Conservation (phyloP, 805 yeast genomes). For the Scheffersomyces stipitis region DNA sequence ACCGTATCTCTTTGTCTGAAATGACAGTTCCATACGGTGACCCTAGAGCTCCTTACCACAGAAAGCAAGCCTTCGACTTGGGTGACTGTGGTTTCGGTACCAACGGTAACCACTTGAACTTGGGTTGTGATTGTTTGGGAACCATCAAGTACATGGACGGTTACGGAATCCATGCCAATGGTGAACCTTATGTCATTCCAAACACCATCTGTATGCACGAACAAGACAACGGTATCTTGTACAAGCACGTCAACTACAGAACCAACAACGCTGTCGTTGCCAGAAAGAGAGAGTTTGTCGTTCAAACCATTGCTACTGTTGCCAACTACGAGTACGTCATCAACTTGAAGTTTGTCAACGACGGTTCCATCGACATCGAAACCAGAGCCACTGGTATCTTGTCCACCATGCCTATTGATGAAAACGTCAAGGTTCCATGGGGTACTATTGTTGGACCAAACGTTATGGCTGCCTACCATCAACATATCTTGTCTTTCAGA, state of each 20-base stretch:
- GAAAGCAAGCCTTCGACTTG: constrained; percentile 84
- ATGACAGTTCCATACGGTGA: constrained; percentile 91
- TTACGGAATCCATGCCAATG: constrained; percentile 52
- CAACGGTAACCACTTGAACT: constrained; percentile 61
- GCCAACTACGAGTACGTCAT: constrained; percentile 81
- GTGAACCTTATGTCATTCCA: constrained; percentile 62
- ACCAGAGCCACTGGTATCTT: constrained; percentile 85
- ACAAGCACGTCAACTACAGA: constrained; percentile 80
- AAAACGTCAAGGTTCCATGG: constrained; percentile 62
- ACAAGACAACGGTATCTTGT: constrained; percentile 73
- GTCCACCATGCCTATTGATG: constrained; percentile 81
- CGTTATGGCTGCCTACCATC: constrained; percentile 83
- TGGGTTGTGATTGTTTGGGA: constrained; percentile 85
- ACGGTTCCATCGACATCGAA: constrained; percentile 75
- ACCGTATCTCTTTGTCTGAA: constrained; percentile 72
- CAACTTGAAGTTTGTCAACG: constrained; percentile 71
- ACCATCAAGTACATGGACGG: constrained; percentile 73
- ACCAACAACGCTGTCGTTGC: constrained; percentile 68
- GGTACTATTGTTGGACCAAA: constrained; percentile 79
- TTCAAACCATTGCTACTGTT: constrained; percentile 81
- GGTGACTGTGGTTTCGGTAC: constrained; percentile 86
- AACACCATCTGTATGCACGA: constrained; percentile 80
- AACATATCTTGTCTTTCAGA: constrained; percentile 76
- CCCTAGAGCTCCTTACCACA: constrained; percentile 78
- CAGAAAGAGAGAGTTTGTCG: constrained; percentile 75